A percentile compares a stretch with the other conserved stretches of the same genome.
These are phyloP conservation scores for Penicillium daleae DNA, from an alignment of 495 filamentous ascomycete species.

Conservation along the genomic window DNA sequence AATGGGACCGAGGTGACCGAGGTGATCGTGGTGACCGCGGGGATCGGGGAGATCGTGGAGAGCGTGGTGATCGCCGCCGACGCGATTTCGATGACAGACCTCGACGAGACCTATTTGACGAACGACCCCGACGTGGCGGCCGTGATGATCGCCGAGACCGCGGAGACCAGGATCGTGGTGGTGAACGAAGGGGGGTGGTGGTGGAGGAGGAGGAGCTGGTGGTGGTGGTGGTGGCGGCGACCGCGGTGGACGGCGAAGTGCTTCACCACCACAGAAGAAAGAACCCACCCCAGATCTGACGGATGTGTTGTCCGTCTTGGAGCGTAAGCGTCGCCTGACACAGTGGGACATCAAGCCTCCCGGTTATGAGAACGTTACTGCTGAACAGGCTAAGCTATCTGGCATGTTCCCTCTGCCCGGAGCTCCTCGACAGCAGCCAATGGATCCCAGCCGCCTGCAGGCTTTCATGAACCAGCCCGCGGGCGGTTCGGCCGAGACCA, in stretches of 20 bases:
- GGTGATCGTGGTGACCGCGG: constrained; percentile 50
- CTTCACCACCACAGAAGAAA: constrained; percentile 82
- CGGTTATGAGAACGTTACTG: constrained; percentile 97
- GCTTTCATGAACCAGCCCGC: constrained; percentile 92
- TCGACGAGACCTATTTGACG: constrained; percentile 36
- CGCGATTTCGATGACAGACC: constrained; percentile 37
- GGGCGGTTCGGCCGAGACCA: constrained; percentile 65
- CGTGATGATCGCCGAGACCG: constrained; percentile 34
- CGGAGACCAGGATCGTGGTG: constrained; percentile 39
- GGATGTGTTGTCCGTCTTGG: constrained; percentile 73
- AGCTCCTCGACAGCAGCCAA: constrained; percentile 91
- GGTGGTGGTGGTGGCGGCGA: constrained; percentile 58
- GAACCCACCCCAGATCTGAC: constrained; percentile 96
- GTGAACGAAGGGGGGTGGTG: constrained; percentile 52
- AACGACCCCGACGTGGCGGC: constrained; percentile 30
- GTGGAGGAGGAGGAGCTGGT: constrained; percentile 34
- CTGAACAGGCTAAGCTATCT: constrained; percentile 98
- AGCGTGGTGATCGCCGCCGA: constrained; percentile 35
- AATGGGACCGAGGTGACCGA: constrained; percentile 60
- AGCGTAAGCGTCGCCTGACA: constrained; percentile 86
- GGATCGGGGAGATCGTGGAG: constrained; percentile 44
- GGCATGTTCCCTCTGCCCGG: constrained; percentile 97
- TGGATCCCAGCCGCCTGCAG: constrained; percentile 93
- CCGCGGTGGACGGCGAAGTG: constrained; percentile 61
- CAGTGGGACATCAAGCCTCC: constrained; percentile 99